These are phyloP conservation scores for Tulasnella sp. DNA, from an alignment of 768 basidiomycete species.

Conservation along the genomic window DNA sequence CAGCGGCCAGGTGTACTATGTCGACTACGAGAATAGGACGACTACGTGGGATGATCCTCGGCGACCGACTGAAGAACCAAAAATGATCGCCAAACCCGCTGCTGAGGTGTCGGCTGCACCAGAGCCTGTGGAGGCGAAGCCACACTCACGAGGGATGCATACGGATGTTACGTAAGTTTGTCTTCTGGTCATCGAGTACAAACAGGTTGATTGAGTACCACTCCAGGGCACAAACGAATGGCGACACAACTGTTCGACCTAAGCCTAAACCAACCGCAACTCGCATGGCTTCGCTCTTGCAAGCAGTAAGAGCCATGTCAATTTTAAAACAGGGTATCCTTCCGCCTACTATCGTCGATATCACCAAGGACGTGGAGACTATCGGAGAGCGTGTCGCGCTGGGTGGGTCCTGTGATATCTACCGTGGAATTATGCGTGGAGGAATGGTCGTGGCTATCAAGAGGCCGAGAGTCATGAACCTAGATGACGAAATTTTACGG, in stretches of 20 bases:
- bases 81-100: background rate
- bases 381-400: background rate
- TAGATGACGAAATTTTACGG: background rate
- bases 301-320: background rate
- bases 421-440: conserved; percentile 9
- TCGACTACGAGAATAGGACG: conserved; percentile 99
- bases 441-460: background rate
- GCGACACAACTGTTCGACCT: no score
- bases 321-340: background rate
- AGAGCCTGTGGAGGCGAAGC: no score
- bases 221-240: background rate
- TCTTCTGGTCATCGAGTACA: no score
- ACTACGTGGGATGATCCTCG: conserved; percentile 99
- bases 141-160: no score
- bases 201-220: no score
- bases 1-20: conserved; percentile 97
- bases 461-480: conserved; percentile 5
- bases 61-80: conserved; percentile 62
- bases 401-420: conserved; percentile 9
- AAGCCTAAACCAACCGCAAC: background rate
- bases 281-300: conserved; percentile 5
- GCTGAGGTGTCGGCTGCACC: background rate
- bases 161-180: no score
- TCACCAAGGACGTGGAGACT: background rate
- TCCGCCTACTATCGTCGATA: conserved; percentile 5